Evolutionary conservation across 2,329 filamentous ascomycete species (phyloP).

Genomic region (Beauveria scarabaeidicola): DNA sequence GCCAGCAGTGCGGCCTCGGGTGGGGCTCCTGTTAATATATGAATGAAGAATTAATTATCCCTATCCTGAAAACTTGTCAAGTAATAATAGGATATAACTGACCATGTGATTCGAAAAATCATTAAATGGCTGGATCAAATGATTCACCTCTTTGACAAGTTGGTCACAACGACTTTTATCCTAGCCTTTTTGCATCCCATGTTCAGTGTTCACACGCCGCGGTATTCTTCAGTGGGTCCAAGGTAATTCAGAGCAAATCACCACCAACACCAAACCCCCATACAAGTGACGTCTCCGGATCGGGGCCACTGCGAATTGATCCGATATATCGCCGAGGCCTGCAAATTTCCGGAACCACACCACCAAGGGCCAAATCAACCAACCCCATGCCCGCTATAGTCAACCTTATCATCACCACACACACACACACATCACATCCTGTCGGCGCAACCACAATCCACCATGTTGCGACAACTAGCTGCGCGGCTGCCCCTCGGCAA

Average conservation of each 20-base stretch:
- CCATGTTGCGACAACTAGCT: conserved; percentile 30
- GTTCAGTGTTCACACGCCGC: too few species aligned
- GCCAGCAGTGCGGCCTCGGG: neutral
- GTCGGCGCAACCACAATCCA: conserved; percentile 4
- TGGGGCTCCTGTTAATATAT: neutral
- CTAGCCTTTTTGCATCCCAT: too few species aligned
- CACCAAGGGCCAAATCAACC: neutral
- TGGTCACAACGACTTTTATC: too few species aligned
- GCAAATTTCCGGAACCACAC: conserved; percentile 10
- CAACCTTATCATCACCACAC: neutral
- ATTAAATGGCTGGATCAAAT: neutral
- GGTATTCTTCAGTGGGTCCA: too few species aligned
- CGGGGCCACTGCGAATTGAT: neutral
- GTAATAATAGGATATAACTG: too few species aligned
- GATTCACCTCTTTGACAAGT: neutral
- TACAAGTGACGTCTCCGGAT: neutral
- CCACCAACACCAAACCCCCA: neutral
- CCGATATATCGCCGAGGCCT: conserved; percentile 12
- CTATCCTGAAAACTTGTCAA: neutral
- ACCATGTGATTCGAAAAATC: too few species aligned
- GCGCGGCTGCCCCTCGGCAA: conserved; percentile 23
- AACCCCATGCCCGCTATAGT: neutral
- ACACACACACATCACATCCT: neutral
- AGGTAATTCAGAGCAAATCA: too few species aligned
- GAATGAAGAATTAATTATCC: neutral